Evolutionary conservation across 2,329 filamentous ascomycete genomes (phyloP).

Genomic region (Fusarium transvaalense): DNA sequence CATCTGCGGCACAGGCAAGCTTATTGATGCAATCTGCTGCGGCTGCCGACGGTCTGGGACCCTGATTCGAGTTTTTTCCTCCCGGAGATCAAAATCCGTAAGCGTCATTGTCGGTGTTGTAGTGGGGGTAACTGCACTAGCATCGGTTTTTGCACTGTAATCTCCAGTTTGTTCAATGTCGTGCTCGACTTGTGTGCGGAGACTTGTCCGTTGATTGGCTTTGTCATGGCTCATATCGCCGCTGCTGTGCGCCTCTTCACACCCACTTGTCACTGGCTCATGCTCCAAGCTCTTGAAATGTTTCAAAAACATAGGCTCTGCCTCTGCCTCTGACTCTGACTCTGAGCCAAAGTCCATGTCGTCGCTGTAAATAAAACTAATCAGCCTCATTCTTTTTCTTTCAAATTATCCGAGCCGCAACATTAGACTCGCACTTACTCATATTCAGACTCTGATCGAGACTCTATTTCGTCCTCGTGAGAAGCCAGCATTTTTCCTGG

Average conservation of each 20-base stretch:
- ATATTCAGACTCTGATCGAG: constrained; percentile 20
- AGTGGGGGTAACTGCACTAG: constrained; percentile 31
- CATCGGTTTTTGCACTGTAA: constrained; percentile 32
- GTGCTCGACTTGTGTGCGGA: constrained; percentile 17
- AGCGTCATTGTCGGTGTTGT: constrained; percentile 35
- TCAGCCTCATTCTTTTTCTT: constrained; percentile 6
- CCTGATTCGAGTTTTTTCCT: constrained; percentile 35
- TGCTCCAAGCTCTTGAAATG: constrained; percentile 14
- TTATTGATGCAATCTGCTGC: constrained; percentile 42
- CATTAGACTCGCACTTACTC: constrained; percentile 18
- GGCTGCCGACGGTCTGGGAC: constrained; percentile 41
- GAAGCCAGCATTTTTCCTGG: constrained; percentile 33
- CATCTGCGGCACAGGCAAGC: constrained; percentile 34
- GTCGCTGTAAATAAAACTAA: background rate
- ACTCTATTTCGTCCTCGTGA: constrained; percentile 33
- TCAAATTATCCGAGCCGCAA: background rate
- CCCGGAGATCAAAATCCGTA: constrained; percentile 43
- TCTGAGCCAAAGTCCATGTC: background rate
- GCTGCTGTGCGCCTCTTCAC: constrained; percentile 15
- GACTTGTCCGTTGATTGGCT: constrained; percentile 27
- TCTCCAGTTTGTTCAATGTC: constrained; percentile 27
- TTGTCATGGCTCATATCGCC: constrained; percentile 10
- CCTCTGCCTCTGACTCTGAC: background rate
- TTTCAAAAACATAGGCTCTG: constrained; percentile 13
- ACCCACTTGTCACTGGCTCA: constrained; percentile 7